Percentiles rank a stretch among this genome's conserved stretches.
These are phyloP conservation scores for Vitis rotundifolia DNA, from an alignment of 164 flowering plant species.

Conservation along the genomic window DNA sequence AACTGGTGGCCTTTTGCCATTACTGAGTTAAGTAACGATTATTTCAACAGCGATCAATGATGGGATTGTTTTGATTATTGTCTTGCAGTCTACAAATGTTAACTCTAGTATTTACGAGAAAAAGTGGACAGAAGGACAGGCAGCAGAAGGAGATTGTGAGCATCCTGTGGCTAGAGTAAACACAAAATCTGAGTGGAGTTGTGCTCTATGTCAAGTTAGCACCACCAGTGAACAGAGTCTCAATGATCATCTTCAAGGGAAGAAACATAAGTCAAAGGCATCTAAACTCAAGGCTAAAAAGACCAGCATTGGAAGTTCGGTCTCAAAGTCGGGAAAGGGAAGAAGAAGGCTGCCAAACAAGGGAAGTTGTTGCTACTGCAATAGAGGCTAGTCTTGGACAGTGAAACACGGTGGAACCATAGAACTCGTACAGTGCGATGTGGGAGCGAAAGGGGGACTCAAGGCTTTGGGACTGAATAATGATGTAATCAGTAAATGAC, in stretches of 20 bases:
- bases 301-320: neutral
- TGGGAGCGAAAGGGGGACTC: no score
- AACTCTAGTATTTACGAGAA: neutral
- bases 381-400: no score
- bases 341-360: neutral
- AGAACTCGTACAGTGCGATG: no score
- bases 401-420: no score
- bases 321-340: neutral
- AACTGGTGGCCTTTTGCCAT: no score
- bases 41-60: no score
- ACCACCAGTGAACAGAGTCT: slow-evolving; percentile 5
- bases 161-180: neutral
- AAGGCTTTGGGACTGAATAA: no score
- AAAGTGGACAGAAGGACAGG: neutral
- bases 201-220: slow-evolving; percentile 11
- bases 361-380: neutral
- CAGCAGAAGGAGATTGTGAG: neutral
- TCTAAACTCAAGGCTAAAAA: neutral
- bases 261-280: neutral
- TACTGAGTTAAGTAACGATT: no score
- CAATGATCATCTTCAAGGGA: slow-evolving; percentile 4
- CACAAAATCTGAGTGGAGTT: slow-evolving; percentile 5
- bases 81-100: neutral
- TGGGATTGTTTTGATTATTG: neutral
- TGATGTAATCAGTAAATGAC: no score